These are phyloP conservation scores for Crithidia brevicula DNA, from an alignment of 208 protist species.

Conservation along the genomic window DNA sequence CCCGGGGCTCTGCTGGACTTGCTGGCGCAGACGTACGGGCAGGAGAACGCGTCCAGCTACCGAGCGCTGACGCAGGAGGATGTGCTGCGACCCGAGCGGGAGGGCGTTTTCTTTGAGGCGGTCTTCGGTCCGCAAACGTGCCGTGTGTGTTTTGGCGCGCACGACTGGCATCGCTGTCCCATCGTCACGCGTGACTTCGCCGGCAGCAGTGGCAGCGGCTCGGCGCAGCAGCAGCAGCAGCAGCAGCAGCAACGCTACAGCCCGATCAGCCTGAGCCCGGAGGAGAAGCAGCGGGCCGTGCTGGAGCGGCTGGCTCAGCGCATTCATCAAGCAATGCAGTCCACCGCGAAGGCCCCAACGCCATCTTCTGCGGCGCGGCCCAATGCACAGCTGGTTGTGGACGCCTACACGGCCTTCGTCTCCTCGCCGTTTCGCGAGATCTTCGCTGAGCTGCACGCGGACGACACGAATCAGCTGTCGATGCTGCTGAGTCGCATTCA, in stretches of 20 bases:
- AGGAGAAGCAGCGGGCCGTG: conserved; percentile 76
- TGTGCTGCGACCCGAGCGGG: conserved; percentile 25
- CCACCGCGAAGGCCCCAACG: background rate
- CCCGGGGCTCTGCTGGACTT: conserved; percentile 7
- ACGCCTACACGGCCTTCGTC: conserved; percentile 83
- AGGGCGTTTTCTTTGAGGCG: conserved; percentile 57
- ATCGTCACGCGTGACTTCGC: conserved; percentile 88
- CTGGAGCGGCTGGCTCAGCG: conserved; percentile 54
- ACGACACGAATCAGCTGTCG: conserved; percentile 69
- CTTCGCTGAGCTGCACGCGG: conserved; percentile 59
- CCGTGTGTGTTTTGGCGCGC: conserved; percentile 77
- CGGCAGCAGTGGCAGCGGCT: background rate
- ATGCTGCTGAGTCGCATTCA: conserved; percentile 57
- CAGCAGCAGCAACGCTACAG: conserved; percentile 16
- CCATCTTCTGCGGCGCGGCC: conserved; percentile 7
- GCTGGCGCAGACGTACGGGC: conserved; percentile 35
- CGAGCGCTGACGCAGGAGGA: conserved; percentile 32
- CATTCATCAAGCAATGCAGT: conserved; percentile 34
- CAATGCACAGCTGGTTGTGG: conserved; percentile 53
- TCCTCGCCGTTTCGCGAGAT: conserved; percentile 75
- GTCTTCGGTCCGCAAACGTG: conserved; percentile 75
- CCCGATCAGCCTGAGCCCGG: conserved; percentile 65
- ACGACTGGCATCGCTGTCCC: conserved; percentile 75
- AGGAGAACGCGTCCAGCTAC: conserved; percentile 38
- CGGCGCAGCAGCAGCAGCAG: background rate